A percentile compares a stretch with the other conserved stretches of the same genome.
Evolutionary conservation across 177 flowering plant species (phyloP).

Genomic region (Vitis hybrid): DNA sequence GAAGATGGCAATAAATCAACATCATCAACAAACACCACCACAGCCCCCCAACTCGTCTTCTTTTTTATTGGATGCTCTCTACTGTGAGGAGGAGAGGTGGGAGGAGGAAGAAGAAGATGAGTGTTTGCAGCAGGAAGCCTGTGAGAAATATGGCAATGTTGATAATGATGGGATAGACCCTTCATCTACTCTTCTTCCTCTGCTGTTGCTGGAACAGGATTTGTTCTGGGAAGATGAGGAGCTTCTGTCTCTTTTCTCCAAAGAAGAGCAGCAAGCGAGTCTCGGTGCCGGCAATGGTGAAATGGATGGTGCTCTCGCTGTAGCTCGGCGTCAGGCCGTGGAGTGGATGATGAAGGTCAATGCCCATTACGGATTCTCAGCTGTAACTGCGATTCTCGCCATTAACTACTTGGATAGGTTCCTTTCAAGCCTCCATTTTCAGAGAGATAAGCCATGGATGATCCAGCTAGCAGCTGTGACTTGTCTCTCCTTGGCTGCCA

Average conservation of each 20-base stretch:
- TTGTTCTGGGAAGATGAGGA: conserved; percentile 55
- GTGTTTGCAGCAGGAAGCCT: background rate
- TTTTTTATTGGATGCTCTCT: conserved; percentile 37
- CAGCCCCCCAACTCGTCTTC: conserved; percentile 4
- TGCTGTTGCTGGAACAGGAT: conserved; percentile 36
- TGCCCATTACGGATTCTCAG: conserved; percentile 43
- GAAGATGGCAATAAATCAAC: conserved; percentile 24
- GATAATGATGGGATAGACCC: background rate
- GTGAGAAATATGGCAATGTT: background rate
- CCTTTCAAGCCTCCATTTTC: conserved; percentile 31
- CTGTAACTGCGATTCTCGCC: conserved; percentile 48
- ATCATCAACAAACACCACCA: conserved; percentile 2
- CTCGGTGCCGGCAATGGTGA: background rate
- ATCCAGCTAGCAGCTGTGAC: conserved; percentile 58
- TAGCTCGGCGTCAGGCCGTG: conserved; percentile 39
- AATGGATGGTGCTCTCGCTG: conserved; percentile 10
- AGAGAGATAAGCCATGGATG: conserved; percentile 69
- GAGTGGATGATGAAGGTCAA: conserved; percentile 57
- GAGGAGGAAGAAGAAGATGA: conserved; percentile 29
- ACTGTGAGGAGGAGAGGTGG: conserved; percentile 52
- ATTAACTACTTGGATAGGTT: conserved; percentile 58
- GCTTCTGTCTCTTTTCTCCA: conserved; percentile 36
- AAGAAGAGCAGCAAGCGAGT: conserved; percentile 22
- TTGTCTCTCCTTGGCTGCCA: conserved; percentile 71
- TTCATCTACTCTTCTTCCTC: conserved; percentile 12